A percentile compares a stretch with the other conserved stretches of the same genome.
Evolutionary conservation across 176 grass and related monocot species (phyloP).

Genomic region (Alloteropsis semialata): DNA sequence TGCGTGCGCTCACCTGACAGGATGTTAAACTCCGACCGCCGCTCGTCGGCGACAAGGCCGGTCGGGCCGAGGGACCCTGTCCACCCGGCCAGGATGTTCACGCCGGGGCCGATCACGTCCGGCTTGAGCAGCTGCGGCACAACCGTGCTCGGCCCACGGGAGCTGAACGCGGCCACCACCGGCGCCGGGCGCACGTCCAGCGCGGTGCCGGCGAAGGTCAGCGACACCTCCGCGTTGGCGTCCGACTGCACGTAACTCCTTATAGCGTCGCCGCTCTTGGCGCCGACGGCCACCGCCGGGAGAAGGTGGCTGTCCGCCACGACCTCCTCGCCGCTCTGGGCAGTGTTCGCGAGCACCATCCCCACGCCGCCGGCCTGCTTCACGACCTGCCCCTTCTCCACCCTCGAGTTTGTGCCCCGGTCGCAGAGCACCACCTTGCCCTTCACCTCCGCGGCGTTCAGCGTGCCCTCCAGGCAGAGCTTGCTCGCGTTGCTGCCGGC

Average conservation of each 20-base stretch:
- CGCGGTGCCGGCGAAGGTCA: slow-evolving; percentile 63
- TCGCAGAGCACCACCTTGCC: slow-evolving; percentile 88
- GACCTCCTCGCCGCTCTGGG: slow-evolving; percentile 69
- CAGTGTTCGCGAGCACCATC: slow-evolving; percentile 80
- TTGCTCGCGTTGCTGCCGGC: slow-evolving; percentile 69
- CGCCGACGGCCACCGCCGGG: slow-evolving; percentile 69
- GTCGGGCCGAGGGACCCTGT: slow-evolving; percentile 61
- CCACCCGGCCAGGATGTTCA: slow-evolving; percentile 93
- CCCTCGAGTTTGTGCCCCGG: slow-evolving; percentile 59
- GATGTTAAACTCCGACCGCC: slow-evolving; percentile 70
- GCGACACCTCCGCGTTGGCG: slow-evolving; percentile 35
- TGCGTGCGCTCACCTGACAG: slow-evolving; percentile 60
- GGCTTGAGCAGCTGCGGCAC: slow-evolving; percentile 86
- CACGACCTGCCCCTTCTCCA: slow-evolving; percentile 79
- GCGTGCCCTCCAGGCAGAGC: slow-evolving; percentile 66
- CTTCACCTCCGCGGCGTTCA: slow-evolving; percentile 58
- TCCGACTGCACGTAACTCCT: slow-evolving; percentile 52
- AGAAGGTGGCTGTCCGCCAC: slow-evolving; percentile 88
- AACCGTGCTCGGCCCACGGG: slow-evolving; percentile 66
- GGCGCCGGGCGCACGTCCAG: slow-evolving; percentile 75
- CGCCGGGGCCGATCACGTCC: slow-evolving; percentile 79
- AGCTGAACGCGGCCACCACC: slow-evolving; percentile 92
- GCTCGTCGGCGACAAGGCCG: slow-evolving; percentile 55
- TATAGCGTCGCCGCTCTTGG: slow-evolving; percentile 58
- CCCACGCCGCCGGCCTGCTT: slow-evolving; percentile 74